A percentile compares a stretch with the other conserved stretches of the same genome.
Evolutionary conservation across 192 early-diverging fungal genomes (phyloP).

Genomic region (Coemansia sp.): DNA sequence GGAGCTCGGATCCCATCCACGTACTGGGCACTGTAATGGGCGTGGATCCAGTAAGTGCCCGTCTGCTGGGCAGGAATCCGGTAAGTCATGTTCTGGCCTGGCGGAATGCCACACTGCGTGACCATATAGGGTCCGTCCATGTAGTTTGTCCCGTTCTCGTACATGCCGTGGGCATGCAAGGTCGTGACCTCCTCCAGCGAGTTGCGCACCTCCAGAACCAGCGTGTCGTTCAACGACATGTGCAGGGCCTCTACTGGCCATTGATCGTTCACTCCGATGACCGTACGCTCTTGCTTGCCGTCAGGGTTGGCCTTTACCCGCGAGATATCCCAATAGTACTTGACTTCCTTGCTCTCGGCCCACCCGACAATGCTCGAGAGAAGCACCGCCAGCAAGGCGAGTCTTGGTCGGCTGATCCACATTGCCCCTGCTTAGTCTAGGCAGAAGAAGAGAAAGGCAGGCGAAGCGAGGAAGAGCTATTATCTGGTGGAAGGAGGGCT

Average conservation of each 20-base stretch:
- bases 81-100: slow-evolving; percentile 63
- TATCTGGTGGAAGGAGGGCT: too few species aligned
- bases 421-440: too few species aligned
- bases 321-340: slow-evolving; percentile 65
- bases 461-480: too few species aligned
- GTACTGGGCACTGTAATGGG: slow-evolving; percentile 68
- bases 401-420: too few species aligned
- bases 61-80: slow-evolving; percentile 58
- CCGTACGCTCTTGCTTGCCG: slow-evolving; percentile 56
- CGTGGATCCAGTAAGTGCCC: slow-evolving; percentile 85
- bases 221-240: slow-evolving; percentile 28
- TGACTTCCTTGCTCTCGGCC: slow-evolving; percentile 56
- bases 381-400: too few species aligned
- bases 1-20: slow-evolving; percentile 74
- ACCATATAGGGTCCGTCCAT: slow-evolving; percentile 66
- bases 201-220: slow-evolving; percentile 49
- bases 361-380: too few species aligned
- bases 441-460: too few species aligned
- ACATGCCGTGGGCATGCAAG: slow-evolving; percentile 75
- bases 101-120: slow-evolving; percentile 73
- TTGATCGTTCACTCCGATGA: slow-evolving; percentile 61
- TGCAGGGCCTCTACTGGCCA: slow-evolving; percentile 56
- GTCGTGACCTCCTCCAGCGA: slow-evolving; percentile 56
- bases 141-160: slow-evolving; percentile 65
- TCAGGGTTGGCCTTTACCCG: slow-evolving; percentile 64